A percentile compares a stretch with the other conserved stretches of the same genome.
phyloP scores from a whole-genome alignment of 129 eudicot species.

The Calendula officinalis region DNA sequence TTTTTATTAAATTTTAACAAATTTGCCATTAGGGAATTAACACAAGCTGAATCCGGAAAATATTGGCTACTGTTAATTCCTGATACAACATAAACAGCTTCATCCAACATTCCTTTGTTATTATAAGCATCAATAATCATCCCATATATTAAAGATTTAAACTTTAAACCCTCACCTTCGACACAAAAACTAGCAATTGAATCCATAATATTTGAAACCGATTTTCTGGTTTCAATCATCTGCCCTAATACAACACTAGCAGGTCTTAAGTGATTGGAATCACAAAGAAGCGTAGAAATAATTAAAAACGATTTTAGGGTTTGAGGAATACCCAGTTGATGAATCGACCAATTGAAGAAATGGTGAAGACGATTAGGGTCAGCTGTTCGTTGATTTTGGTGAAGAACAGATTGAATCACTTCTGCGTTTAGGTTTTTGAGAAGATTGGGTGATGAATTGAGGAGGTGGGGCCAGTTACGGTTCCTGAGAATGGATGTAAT shows the following conservation, averaged over 20 bases:
- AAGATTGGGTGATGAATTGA: slow-evolving; percentile 53
- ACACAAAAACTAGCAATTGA: slow-evolving; percentile 38
- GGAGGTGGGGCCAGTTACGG: slow-evolving; percentile 51
- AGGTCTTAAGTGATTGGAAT: slow-evolving; percentile 35
- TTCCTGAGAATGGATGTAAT: slow-evolving; percentile 54
- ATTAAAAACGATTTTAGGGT: slow-evolving; percentile 49
- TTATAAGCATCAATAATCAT: slow-evolving; percentile 55
- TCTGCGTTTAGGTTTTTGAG: slow-evolving; percentile 48
- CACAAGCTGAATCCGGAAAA: slow-evolving; percentile 53
- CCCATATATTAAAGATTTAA: slow-evolving; percentile 40
- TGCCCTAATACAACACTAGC: slow-evolving; percentile 49
- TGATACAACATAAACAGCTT: slow-evolving; percentile 59
- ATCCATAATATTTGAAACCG: slow-evolving; percentile 45
- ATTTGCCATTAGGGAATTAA: slow-evolving; percentile 64
- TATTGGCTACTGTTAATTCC: slow-evolving; percentile 25
- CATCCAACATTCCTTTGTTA: slow-evolving; percentile 60
- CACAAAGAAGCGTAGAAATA: slow-evolving; percentile 45
- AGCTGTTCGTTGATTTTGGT: slow-evolving; percentile 24
- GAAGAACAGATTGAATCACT: slow-evolving; percentile 69
- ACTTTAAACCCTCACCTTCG: slow-evolving; percentile 26
- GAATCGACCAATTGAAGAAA: slow-evolving; percentile 72
- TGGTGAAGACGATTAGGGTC: slow-evolving; percentile 62
- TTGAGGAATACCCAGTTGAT: slow-evolving; percentile 60
- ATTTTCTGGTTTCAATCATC: slow-evolving; percentile 42
- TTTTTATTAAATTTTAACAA: slow-evolving; percentile 44